Base-by-base conservation (phyloP, 345 rosid genomes). In the Camelina laxa region DNA sequence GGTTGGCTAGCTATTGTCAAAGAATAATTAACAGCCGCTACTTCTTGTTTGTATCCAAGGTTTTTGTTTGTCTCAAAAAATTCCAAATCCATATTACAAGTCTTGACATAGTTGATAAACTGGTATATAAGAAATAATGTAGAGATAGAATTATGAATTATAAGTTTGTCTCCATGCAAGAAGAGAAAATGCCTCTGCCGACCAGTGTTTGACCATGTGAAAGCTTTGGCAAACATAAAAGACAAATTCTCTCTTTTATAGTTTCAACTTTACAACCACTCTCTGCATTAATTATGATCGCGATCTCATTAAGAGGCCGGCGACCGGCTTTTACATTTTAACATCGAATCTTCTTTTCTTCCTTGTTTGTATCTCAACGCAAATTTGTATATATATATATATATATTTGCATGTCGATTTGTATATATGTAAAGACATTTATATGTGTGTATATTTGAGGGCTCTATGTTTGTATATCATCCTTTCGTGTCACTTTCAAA, bases 241-340 rank as follows among this genome's bases (percentile, higher is more conserved):
- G 73, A 78, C 81, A 78, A 72, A 78, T 59, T 66, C 69, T 60
- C 48, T 78, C 77, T 78, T 77, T 78, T 72, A 33, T 38, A 51
- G 68, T 59, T 19, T 78, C 22, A 66, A 66, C 57, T 67, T 59
- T 60, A 48, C 61, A 58, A 65, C 55, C 3, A 57, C 41, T 27
- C 12, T 42, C 50, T 77, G 80, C 67, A 72, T 31, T 72, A 72
- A 78, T 31, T 66, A 55, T 50, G 76, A 66, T 65, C 42, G 73
- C 51, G 48, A 56, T 59, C 38, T 78, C 49, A 66, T 78, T 59
- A 72, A 78, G 76, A 59, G 73, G 81, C 64, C 81, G 77, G 81
- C 66, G 77, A 60, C 81, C 58, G 64, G 60, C 77, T 78, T 72
- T 65, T 66, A 21, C 73, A 71, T 49, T 67, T 66, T 59, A 31